Evolutionary conservation across 306 rosid species (phyloP), one percentile per base, ranked within the genome.

Genomic region (Prunus kanzakura): DNA sequence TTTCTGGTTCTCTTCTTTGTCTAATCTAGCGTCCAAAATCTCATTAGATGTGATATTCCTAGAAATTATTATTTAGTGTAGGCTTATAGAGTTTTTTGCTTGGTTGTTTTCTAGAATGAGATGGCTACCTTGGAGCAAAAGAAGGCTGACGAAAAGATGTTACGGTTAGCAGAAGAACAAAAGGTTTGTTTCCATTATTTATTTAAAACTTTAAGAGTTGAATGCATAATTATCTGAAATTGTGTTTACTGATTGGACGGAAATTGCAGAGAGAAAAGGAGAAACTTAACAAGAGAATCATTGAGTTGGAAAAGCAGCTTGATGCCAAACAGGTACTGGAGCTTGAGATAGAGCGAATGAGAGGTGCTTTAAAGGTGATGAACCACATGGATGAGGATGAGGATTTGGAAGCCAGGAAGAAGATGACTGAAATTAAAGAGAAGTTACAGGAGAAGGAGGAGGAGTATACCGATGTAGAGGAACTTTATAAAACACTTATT

Each of bases 311-410:
- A 82, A 84, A 84, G 73, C 65, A 86, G 78, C 91, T 95, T 22
- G 97, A 95, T 83, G 84, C 82, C 7, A 92, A 87, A 82, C 97
- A 92, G 77, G 80, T 86, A 50, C 69, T 95, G 79, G 92, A 89
- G 63, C 79, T 92, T 75, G 88, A 86, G 22, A 84, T 92, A 27
- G 85, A 90, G 83, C 90, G 73, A 1, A 60, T 89, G 83, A 92
- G 79, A 79, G 98, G 97, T 58, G 90, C 96, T 72, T 20, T 92
- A 70, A 81, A 80, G 32, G 95, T 92, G 8, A 90, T 82, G 96
- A 70, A 83, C 70, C 98, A 89, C 69, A 89, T 92, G 87, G 83
- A 73, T 25, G 93, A 80, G 72, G 91, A 80, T 72, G 97, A 78
- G 60, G 88, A 86, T 35, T 41, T 38, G 11, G 90, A 86, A 64